phyloP scores from a whole-genome alignment of 305 asterid genomes.

The Salvia sclarea region DNA sequence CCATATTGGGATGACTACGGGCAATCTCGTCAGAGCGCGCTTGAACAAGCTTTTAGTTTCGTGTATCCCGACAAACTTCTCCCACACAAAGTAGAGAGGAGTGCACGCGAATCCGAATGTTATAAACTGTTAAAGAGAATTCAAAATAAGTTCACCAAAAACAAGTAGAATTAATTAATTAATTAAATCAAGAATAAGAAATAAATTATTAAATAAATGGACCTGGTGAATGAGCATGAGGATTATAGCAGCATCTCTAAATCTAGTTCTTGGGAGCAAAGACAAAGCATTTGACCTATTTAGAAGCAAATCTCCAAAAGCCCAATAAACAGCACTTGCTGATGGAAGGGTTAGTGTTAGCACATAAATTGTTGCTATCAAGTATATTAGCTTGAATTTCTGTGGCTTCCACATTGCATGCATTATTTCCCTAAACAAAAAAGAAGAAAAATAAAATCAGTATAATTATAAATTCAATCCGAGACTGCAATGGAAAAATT shows the following conservation, averaged over 20 bases:
- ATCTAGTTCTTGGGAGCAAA: conserved; percentile 71
- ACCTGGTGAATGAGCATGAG: conserved; percentile 95
- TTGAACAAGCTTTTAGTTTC: conserved; percentile 64
- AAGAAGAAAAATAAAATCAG: not conserved
- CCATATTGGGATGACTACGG: conserved; percentile 81
- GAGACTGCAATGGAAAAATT: too few relatives aligned
- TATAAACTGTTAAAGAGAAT: conserved; percentile 52
- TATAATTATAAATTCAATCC: not conserved
- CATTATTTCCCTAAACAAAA: conserved; percentile 60
- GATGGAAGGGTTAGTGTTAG: conserved; percentile 78
- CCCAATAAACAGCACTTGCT: conserved; percentile 89
- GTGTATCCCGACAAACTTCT: conserved; percentile 66
- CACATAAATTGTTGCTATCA: conserved; percentile 76
- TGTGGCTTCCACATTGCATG: conserved; percentile 92
- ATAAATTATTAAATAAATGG: too few relatives aligned
- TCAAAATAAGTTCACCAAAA: not conserved
- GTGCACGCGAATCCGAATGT: conserved; percentile 88
- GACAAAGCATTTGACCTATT: conserved; percentile 71
- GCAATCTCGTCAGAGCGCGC: conserved; percentile 67
- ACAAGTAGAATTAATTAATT: too few relatives aligned
- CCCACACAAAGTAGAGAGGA: conserved; percentile 81
- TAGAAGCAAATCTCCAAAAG: conserved; percentile 71
- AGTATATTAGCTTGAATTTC: conserved; percentile 71
- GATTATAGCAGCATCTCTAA: conserved; percentile 71
- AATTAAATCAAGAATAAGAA: not conserved